Conservation (phyloP, 257 asterid genomes). For the Sherardia arvensis region DNA sequence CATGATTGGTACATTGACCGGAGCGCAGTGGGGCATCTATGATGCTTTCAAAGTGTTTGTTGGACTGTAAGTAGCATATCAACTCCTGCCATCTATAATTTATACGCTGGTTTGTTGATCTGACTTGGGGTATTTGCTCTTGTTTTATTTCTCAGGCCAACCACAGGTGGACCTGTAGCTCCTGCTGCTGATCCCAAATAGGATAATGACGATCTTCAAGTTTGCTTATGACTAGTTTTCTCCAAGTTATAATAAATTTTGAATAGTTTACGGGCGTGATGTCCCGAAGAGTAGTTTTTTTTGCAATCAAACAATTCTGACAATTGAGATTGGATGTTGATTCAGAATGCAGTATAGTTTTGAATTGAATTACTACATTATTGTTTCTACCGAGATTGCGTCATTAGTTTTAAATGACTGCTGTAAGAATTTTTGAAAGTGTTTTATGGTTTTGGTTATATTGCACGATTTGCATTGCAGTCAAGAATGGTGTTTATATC, state of each 20-base stretch:
- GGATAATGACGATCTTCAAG: constrained; percentile 24
- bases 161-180: constrained; percentile 64
- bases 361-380: neutral
- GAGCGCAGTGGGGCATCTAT: constrained; percentile 76
- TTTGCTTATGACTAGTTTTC: constrained; percentile 17
- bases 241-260: constrained; percentile 24
- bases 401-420: neutral
- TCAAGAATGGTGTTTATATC: no score
- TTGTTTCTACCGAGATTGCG: neutral
- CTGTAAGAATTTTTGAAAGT: neutral
- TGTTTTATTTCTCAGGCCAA: constrained; percentile 59
- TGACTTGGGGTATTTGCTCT: constrained; percentile 12
- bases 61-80: constrained; percentile 64
- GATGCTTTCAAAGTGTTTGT: constrained; percentile 64
- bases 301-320: constrained; percentile 7
- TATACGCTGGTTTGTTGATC: no score
- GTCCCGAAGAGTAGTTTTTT: neutral
- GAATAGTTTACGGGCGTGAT: constrained; percentile 16
- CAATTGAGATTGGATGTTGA: neutral
- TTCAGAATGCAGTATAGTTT: constrained; percentile 1
- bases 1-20: constrained; percentile 56
- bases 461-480: no score
- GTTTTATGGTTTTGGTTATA: neutral
- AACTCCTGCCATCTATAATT: no score
- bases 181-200: constrained; percentile 30